These are phyloP conservation scores for Starmerella riodocensis DNA, from an alignment of 805 yeast species.

Conservation along the genomic window DNA sequence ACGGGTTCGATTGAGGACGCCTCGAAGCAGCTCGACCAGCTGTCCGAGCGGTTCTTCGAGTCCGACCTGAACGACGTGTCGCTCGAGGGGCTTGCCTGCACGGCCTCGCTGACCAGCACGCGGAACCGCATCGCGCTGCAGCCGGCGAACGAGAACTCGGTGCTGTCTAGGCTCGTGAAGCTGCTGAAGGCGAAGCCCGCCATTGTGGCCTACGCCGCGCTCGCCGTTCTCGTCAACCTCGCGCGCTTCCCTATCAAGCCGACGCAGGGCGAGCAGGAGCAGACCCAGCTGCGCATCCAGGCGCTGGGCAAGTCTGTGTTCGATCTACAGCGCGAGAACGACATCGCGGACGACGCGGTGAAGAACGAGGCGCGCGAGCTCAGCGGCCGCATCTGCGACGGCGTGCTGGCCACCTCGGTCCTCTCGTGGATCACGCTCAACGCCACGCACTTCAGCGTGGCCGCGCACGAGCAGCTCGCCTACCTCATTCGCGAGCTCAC, in stretches of 20 bases:
- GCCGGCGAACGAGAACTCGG: conserved; percentile 4
- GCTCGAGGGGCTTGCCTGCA: conserved; percentile 30
- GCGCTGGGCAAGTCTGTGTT: conserved; percentile 11
- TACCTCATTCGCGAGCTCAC: conserved; percentile 25
- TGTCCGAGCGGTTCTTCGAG: conserved; percentile 23
- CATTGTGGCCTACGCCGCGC: conserved; percentile 25
- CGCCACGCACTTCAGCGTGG: conserved; percentile 18
- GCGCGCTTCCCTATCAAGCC: conserved; percentile 26
- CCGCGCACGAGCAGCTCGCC: conserved; percentile 23
- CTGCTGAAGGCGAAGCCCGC: conserved; percentile 11
- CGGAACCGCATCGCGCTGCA: conserved; percentile 19
- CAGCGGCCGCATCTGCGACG: conserved; percentile 11
- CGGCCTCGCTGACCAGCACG: conserved; percentile 25
- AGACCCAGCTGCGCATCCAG: conserved; percentile 7
- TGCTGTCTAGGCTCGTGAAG: conserved; percentile 16
- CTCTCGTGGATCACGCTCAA: conserved; percentile 19
- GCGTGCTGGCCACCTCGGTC: conserved; percentile 15
- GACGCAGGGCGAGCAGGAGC: conserved; percentile 21
- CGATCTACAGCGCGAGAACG: conserved; percentile 3
- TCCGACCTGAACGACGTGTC: conserved; percentile 15
- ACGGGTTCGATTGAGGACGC: conserved; percentile 16
- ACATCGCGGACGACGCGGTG: conserved; percentile 3
- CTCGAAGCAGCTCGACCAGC: conserved; percentile 19
- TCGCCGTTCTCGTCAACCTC: conserved; percentile 25
- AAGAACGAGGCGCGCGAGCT: conserved; percentile 3